phyloP scores from a whole-genome alignment of 805 yeast genomes.

The Candida lessepsii region DNA sequence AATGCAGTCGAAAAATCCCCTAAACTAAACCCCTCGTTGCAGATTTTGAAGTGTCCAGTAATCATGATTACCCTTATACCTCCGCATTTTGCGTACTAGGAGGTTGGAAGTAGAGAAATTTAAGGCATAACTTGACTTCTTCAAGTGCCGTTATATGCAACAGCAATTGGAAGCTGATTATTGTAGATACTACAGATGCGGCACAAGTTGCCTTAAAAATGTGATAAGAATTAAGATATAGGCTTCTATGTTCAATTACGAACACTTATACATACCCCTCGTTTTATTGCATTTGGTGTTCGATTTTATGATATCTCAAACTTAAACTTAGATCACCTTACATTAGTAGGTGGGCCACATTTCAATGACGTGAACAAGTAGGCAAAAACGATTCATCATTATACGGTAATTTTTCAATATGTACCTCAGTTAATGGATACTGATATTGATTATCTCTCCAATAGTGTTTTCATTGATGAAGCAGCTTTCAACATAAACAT shows the following conservation, averaged over 20 bases:
- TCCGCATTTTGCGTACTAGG: slow-evolving; percentile 1
- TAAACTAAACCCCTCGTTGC: neutral
- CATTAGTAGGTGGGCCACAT: neutral
- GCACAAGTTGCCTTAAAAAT: neutral
- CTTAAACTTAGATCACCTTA: slow-evolving; percentile 1
- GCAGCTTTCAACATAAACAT: slow-evolving; percentile 16
- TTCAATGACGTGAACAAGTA: slow-evolving; percentile 1
- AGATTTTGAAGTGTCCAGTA: neutral
- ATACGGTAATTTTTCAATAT: slow-evolving; percentile 9
- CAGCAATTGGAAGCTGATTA: neutral
- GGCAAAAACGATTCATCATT: neutral
- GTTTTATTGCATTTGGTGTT: slow-evolving; percentile 1
- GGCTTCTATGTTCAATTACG: neutral
- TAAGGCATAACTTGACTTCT: neutral
- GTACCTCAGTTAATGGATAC: slow-evolving; percentile 5
- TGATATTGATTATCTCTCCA: slow-evolving; percentile 10
- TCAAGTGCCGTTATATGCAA: slow-evolving; percentile 1
- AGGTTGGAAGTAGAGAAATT: slow-evolving; percentile 1
- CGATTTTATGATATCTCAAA: too few species aligned
- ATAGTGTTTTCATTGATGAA: slow-evolving; percentile 17
- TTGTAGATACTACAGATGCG: neutral
- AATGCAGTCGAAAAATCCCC: neutral
- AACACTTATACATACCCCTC: slow-evolving; percentile 1
- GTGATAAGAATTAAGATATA: neutral
- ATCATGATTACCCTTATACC: slow-evolving; percentile 1